These are phyloP conservation scores for Aspergillus niger DNA, from an alignment of 2,329 filamentous ascomycete genomes.

Conservation along the genomic window DNA sequence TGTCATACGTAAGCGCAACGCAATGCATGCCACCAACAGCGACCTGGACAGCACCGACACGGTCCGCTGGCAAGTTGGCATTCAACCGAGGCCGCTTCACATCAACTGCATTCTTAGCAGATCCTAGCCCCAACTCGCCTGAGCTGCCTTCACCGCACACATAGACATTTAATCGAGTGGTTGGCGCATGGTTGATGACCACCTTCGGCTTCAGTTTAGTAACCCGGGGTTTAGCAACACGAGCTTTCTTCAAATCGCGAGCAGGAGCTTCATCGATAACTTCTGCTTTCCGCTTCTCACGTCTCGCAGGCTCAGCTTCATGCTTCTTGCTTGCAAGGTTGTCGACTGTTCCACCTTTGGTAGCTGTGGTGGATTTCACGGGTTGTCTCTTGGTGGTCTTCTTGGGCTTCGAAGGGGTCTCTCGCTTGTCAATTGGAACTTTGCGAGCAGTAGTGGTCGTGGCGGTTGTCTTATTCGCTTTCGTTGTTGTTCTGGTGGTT, in stretches of 20 bases:
- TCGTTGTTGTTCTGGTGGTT: slow-evolving; percentile 24
- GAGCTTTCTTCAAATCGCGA: slow-evolving; percentile 34
- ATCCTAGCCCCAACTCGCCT: slow-evolving; percentile 80
- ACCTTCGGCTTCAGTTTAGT: slow-evolving; percentile 37
- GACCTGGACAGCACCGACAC: slow-evolving; percentile 70
- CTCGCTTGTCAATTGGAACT: neutral
- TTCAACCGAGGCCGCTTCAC: slow-evolving; percentile 75
- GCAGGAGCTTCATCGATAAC: slow-evolving; percentile 29
- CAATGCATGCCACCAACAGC: slow-evolving; percentile 82
- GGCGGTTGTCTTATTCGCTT: slow-evolving; percentile 25
- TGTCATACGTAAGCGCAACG: slow-evolving; percentile 73
- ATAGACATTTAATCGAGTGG: slow-evolving; percentile 65
- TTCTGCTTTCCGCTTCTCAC: slow-evolving; percentile 40
- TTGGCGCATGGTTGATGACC: slow-evolving; percentile 65
- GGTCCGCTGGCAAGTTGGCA: slow-evolving; percentile 56
- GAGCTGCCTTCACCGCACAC: slow-evolving; percentile 78
- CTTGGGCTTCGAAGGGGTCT: slow-evolving; percentile 24
- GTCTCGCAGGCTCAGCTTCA: slow-evolving; percentile 18
- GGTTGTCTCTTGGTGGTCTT: slow-evolving; percentile 20
- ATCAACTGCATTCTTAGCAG: slow-evolving; percentile 66
- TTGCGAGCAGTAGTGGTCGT: slow-evolving; percentile 31
- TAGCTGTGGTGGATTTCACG: slow-evolving; percentile 22
- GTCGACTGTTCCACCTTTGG: slow-evolving; percentile 27
- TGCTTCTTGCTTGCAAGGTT: slow-evolving; percentile 23
- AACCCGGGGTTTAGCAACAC: slow-evolving; percentile 31